Conservation (phyloP, 2,329 filamentous ascomycete genomes). For the Coniochaeta ligniaria region DNA sequence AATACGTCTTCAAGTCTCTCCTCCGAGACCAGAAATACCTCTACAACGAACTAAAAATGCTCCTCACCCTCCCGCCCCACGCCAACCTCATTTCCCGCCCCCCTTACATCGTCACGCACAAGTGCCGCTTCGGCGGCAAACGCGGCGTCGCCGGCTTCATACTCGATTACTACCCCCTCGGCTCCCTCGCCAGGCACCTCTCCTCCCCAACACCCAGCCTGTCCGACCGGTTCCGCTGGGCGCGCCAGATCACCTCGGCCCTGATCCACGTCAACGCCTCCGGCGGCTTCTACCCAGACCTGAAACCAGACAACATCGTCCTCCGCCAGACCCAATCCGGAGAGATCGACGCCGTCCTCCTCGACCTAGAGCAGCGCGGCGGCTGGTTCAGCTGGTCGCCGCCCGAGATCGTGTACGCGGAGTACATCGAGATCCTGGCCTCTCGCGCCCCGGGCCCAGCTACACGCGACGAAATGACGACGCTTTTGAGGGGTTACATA, state of each 20-base stretch:
- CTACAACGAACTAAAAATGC: constrained; percentile 17
- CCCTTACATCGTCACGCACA: constrained; percentile 10
- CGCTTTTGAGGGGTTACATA: constrained; percentile 5
- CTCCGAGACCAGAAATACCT: constrained; percentile 13
- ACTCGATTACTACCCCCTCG: constrained; percentile 11
- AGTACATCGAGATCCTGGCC: constrained; percentile 14
- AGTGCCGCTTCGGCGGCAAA: constrained; percentile 11
- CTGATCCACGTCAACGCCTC: constrained; percentile 11
- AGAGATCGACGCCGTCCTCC: constrained; percentile 10
- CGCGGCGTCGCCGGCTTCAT: constrained; percentile 14
- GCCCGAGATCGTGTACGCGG: constrained; percentile 15
- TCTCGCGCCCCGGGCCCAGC: background rate
- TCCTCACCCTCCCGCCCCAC: constrained; percentile 10
- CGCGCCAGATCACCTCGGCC: constrained; percentile 11
- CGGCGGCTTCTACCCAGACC: constrained; percentile 14
- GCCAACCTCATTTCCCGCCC: constrained; percentile 10
- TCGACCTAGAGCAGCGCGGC: constrained; percentile 18
- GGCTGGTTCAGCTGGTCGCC: constrained; percentile 18
- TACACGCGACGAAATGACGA: background rate
- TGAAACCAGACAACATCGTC: constrained; percentile 17
- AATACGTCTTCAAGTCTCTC: constrained; percentile 13
- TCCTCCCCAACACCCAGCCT: constrained; percentile 1
- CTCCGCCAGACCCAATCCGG: background rate
- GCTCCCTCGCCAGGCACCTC: constrained; percentile 10
- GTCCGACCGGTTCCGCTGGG: constrained; percentile 10